Base-by-base conservation (phyloP, 2,329 filamentous ascomycete species). In the Aspergillus sp. region DNA sequence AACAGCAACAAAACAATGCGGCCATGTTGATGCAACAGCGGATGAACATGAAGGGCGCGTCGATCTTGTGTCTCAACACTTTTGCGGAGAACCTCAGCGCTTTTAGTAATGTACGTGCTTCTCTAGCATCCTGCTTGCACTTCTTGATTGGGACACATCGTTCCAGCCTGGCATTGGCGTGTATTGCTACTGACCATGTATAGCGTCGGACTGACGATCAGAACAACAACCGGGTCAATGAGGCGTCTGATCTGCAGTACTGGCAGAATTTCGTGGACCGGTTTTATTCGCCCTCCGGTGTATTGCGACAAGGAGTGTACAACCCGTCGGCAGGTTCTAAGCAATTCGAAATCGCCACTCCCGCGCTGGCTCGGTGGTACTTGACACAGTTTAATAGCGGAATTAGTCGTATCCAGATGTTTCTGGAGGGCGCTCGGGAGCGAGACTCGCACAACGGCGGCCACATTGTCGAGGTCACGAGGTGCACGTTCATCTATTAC, bases 331-430 rank as follows among this genome's bases (percentile, higher is more conserved):
- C 74, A 52, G 82, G 85, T 42, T 78, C 87, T 50, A 96, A 95
- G 75, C 84, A 88, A 63, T 96, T 92, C 64, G 92, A 96, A 68
- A 90, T 97, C 45, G 83, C 87, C 2, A 89, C 84, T 53, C 83
- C 91, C 3, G 89, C 89, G 1, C 79, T 99, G 43, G 84, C 93
- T 32, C 85, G 93, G 64, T 97, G 94, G 71, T 96, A 96, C 68
- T 85, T 88, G 63, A 92, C 90, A 0, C 88, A 95, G 64, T 96
- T 94, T 67, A 86, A 87, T 52, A 93, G 90, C 55, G 92, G 91
- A 6, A 86, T 96, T 50, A 87, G 83, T 61, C 89, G 86, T 50
- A 89, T 97, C 62, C 90, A 96, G 68, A 82, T 97, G 67, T 84
- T 91, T 19, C 81, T 95, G 63, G 91, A 95, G 61, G 86, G 84